A percentile compares a stretch with the other conserved stretches of the same genome.
Conservation (phyloP, 352 stramenopile genomes). For the Phytophthora europaea region DNA sequence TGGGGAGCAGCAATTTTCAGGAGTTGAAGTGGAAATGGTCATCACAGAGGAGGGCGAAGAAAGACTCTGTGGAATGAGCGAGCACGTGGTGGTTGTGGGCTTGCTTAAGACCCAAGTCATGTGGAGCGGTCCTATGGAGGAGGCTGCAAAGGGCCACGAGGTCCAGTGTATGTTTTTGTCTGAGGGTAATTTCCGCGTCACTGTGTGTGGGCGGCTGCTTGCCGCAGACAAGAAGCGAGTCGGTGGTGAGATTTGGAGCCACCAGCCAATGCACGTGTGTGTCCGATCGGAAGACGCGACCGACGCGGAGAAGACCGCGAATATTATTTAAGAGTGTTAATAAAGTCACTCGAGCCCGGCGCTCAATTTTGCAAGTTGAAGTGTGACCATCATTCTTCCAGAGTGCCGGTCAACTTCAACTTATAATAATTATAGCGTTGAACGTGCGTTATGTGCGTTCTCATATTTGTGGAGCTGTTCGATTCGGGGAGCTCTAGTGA, state of each 20-base stretch:
- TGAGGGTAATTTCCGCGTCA: constrained; percentile 61
- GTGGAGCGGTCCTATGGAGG: constrained; percentile 22
- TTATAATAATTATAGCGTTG: constrained; percentile 24
- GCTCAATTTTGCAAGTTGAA: constrained; percentile 17
- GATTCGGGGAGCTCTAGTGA: background rate
- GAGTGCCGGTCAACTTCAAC: constrained; percentile 33
- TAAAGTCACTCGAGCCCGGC: background rate
- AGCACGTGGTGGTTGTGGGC: constrained; percentile 52
- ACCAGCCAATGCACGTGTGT: constrained; percentile 57
- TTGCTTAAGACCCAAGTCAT: constrained; percentile 41
- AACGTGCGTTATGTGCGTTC: background rate
- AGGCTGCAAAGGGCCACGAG: constrained; percentile 35
- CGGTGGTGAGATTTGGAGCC: constrained; percentile 49
- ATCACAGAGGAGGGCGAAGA: constrained; percentile 48
- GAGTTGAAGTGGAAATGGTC: constrained; percentile 39
- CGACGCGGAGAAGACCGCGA: constrained; percentile 4
- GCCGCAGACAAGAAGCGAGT: constrained; percentile 20
- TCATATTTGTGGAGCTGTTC: constrained; percentile 15
- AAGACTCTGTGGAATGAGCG: constrained; percentile 13
- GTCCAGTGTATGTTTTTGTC: constrained; percentile 76
- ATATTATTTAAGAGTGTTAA: constrained; percentile 38
- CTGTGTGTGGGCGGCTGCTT: constrained; percentile 44
- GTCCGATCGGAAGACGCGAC: constrained; percentile 28
- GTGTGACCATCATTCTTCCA: constrained; percentile 19
- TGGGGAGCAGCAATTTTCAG: constrained; percentile 11